These are phyloP conservation scores for Galerina sulciceps DNA, from an alignment of 768 basidiomycete genomes.

Conservation along the genomic window DNA sequence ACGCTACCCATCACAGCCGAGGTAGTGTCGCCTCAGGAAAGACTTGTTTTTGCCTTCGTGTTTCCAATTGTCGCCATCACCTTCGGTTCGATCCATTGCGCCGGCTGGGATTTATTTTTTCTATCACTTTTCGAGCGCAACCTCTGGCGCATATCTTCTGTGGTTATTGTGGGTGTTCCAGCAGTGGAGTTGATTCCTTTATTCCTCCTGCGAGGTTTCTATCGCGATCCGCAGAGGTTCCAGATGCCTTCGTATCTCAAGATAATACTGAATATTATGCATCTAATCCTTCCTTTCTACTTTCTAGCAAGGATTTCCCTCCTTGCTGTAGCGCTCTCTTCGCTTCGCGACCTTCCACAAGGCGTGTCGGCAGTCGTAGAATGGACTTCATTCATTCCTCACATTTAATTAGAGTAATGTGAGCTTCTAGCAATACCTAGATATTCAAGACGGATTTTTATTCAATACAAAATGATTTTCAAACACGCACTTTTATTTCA, in stretches of 20 bases:
- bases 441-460: too few species aligned
- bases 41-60: not conserved
- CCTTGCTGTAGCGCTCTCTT: constrained; percentile 4
- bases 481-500: too few species aligned
- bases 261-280: too few species aligned
- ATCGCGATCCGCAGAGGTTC: too few species aligned
- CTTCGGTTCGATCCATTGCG: constrained; percentile 15
- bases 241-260: too few species aligned
- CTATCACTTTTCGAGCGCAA: constrained; percentile 5
- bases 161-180: too few species aligned
- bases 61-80: constrained; percentile 9
- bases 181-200: too few species aligned
- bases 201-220: too few species aligned
- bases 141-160: constrained; percentile 1
- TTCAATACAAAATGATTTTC: too few species aligned
- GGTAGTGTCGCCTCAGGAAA: too few species aligned
- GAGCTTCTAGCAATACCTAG: too few species aligned
- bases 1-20: not conserved
- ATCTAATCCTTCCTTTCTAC: not conserved
- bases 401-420: not conserved
- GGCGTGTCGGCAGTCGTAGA: constrained; percentile 4
- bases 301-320: constrained; percentile 9
- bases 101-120: constrained; percentile 11
- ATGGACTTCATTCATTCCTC: constrained; percentile 17
- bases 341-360: constrained; percentile 3